phyloP scores from a whole-genome alignment of 148 eudicot genomes.

The Rhododendron ovatum region DNA sequence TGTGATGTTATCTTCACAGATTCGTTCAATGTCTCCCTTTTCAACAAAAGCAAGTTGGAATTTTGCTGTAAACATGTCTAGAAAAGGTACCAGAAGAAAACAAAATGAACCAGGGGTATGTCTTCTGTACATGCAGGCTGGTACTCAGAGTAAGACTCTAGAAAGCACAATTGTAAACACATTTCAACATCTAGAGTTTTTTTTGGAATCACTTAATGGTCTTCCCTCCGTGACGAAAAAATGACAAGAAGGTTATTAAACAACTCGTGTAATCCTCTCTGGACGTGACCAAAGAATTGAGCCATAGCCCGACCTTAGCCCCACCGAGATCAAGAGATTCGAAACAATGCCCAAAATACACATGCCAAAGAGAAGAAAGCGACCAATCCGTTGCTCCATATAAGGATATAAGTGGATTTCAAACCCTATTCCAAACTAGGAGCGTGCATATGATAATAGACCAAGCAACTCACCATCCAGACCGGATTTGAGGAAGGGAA shows the following conservation, averaged over 20 bases:
- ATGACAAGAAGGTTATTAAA: too few relatives aligned
- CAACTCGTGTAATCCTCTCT: too few relatives aligned
- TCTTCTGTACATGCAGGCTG: not conserved
- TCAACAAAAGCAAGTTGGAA: not conserved
- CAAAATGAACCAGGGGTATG: constrained; percentile 1
- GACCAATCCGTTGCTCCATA: not conserved
- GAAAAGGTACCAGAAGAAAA: constrained; percentile 7
- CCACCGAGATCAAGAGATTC: too few relatives aligned
- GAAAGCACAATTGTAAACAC: not conserved
- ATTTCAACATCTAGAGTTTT: not conserved
- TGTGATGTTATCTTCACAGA: constrained; percentile 16
- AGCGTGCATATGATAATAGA: not conserved
- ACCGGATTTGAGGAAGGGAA: constrained; percentile 85
- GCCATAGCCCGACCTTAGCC: too few relatives aligned
- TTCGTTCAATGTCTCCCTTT: constrained; percentile 23
- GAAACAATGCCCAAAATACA: not conserved
- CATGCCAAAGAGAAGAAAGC: not conserved
- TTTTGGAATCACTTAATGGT: not conserved
- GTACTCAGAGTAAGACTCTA: not conserved
- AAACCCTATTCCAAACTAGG: not conserved
- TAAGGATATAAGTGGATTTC: not conserved
- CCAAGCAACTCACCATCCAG: constrained; percentile 62
- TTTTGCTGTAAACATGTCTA: constrained; percentile 14
- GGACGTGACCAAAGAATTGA: too few relatives aligned
- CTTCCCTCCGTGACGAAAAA: not conserved